A percentile compares a stretch with the other conserved stretches of the same genome.
Conservation (phyloP, 306 rosid genomes). For the Parietaria judaica region DNA sequence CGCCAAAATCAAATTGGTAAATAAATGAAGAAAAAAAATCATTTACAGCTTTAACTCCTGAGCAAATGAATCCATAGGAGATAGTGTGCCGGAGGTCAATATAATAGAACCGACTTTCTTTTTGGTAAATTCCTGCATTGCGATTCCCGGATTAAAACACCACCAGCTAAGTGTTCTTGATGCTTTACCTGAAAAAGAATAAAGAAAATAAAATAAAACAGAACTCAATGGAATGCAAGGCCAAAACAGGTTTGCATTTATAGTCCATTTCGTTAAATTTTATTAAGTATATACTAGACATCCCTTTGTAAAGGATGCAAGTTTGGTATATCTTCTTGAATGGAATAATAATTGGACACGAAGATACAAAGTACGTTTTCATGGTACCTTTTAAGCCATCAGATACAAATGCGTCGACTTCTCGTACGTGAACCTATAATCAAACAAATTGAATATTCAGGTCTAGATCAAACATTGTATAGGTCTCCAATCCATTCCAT, state of each 20-base stretch:
- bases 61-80: conserved; percentile 93
- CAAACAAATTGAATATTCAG: conserved; percentile 15
- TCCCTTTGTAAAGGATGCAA: neutral
- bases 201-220: conserved; percentile 9
- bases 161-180: conserved; percentile 95
- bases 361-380: conserved; percentile 13
- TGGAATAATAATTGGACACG: neutral
- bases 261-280: neutral
- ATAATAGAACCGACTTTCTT: conserved; percentile 71
- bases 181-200: conserved; percentile 48
- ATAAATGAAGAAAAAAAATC: conserved; percentile 12
- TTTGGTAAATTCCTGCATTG: conserved; percentile 69
- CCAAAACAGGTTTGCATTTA: neutral
- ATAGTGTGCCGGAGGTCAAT: conserved; percentile 88
- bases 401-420: conserved; percentile 48
- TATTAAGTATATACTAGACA: conserved; percentile 1
- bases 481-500: neutral
- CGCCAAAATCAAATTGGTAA: conserved; percentile 18
- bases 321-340: neutral
- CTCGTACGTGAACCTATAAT: conserved; percentile 75
- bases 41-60: conserved; percentile 74
- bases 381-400: conserved; percentile 64
- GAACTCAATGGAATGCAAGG: too few relatives aligned
- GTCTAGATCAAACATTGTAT: conserved; percentile 19
- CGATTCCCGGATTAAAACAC: conserved; percentile 98